These are phyloP conservation scores for Boletus rubroflammeus DNA, from an alignment of 768 basidiomycete genomes.

Conservation along the genomic window DNA sequence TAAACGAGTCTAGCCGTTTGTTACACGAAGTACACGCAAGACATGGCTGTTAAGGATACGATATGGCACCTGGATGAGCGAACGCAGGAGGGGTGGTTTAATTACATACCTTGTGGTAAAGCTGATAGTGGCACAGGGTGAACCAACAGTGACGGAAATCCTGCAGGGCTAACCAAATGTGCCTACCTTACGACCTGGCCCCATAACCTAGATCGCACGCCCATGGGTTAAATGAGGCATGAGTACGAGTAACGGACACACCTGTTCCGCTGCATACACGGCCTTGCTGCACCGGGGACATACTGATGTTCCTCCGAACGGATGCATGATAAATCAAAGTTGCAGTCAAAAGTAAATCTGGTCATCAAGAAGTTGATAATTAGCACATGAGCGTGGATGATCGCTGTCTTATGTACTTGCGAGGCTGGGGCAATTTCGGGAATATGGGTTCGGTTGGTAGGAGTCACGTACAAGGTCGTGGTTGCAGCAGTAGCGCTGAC, in stretches of 20 bases:
- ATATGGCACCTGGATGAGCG: background rate
- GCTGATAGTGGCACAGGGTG: constrained; percentile 35
- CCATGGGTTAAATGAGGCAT: constrained; percentile 1
- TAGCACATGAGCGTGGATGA: background rate
- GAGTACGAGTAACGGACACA: constrained; percentile 26
- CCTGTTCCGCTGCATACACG: constrained; percentile 90
- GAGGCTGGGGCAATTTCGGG: constrained; percentile 1
- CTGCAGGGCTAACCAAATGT: constrained; percentile 1
- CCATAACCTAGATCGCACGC: constrained; percentile 56
- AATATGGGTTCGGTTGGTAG: background rate
- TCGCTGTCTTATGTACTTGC: constrained; percentile 9
- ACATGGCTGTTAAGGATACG: constrained; percentile 54
- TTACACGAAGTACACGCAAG: constrained; percentile 72
- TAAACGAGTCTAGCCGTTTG: constrained; percentile 74
- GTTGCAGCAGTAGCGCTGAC: background rate
- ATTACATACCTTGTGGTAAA: constrained; percentile 70
- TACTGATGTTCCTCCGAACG: constrained; percentile 64
- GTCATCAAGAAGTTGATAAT: background rate
- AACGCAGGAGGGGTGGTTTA: background rate
- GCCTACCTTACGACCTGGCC: constrained; percentile 82
- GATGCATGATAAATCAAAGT: constrained; percentile 48
- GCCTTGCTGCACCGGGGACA: constrained; percentile 74
- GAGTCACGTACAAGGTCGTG: background rate
- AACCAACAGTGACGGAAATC: background rate
- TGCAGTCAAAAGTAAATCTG: background rate